Evolutionary conservation across 2,329 filamentous ascomycete species (phyloP).

Genomic region (Cytospora piceicola): DNA sequence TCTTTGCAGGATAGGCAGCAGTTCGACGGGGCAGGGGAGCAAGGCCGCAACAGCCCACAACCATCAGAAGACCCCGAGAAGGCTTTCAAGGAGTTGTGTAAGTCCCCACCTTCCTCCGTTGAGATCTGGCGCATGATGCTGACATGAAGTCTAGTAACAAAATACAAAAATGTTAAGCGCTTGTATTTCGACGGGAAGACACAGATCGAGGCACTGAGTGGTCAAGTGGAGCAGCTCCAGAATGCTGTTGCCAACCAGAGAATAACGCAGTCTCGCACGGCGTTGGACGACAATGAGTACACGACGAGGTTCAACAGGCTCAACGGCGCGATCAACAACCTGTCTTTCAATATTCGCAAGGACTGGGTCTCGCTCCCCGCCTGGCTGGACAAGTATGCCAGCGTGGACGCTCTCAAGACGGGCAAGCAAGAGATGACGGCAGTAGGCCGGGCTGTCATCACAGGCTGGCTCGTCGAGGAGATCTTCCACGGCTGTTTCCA

Average conservation of each 20-base stretch:
- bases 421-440: constrained; percentile 99
- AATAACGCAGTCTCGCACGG: constrained; percentile 90
- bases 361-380: constrained; percentile 82
- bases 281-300: constrained; percentile 95
- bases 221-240: constrained; percentile 90
- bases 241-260: constrained; percentile 97
- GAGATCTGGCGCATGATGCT: constrained; percentile 14
- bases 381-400: constrained; percentile 81
- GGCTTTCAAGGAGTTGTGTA: constrained; percentile 61
- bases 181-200: constrained; percentile 96
- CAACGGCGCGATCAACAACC: constrained; percentile 90
- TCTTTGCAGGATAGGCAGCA: constrained; percentile 44
- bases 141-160: constrained; percentile 67
- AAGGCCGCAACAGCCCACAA: constrained; percentile 61
- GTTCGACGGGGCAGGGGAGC: constrained; percentile 53
- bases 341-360: constrained; percentile 95
- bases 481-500: constrained; percentile 94
- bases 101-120: constrained; percentile 34
- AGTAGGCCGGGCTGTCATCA: constrained; percentile 85
- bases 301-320: constrained; percentile 84
- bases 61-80: constrained; percentile 57
- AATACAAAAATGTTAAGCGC: constrained; percentile 98
- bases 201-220: constrained; percentile 85
- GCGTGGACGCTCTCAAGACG: constrained; percentile 79
- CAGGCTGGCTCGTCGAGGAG: constrained; percentile 87